These are phyloP conservation scores for Suaeda aralocaspica DNA, from an alignment of 148 eudicot species.

Conservation along the genomic window DNA sequence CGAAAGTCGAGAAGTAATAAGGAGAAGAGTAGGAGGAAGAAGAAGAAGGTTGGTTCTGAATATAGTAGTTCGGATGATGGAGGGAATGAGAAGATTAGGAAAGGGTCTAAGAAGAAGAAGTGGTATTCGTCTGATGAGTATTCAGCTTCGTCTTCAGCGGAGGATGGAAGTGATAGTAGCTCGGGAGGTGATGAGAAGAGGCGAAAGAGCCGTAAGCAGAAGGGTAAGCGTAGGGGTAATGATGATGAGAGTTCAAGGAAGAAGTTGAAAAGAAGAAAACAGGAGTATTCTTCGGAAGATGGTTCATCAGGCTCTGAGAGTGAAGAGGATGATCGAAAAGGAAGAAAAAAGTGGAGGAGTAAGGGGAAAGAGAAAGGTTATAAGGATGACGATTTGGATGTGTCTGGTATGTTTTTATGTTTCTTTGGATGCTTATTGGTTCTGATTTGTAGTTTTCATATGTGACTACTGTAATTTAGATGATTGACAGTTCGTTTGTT, in stretches of 20 bases:
- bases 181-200: constrained; percentile 28
- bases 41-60: constrained; percentile 31
- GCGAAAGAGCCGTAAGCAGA: constrained; percentile 28
- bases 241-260: constrained; percentile 27
- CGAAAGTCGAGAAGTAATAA: constrained; percentile 35
- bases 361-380: constrained; percentile 17
- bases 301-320: constrained; percentile 22
- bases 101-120: constrained; percentile 60
- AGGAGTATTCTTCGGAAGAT: constrained; percentile 28
- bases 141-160: constrained; percentile 30
- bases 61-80: constrained; percentile 69
- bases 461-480: background rate
- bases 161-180: constrained; percentile 32
- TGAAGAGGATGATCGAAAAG: constrained; percentile 25
- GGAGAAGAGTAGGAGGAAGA: constrained; percentile 41
- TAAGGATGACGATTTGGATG: constrained; percentile 12
- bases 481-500: background rate
- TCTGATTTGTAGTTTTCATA: background rate
- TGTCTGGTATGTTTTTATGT: constrained; percentile 1
- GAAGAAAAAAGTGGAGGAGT: constrained; percentile 22
- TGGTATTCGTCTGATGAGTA: constrained; percentile 83
- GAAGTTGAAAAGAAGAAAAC: constrained; percentile 34
- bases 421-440: background rate
- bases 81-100: constrained; percentile 38
- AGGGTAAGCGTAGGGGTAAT: constrained; percentile 30